These are phyloP conservation scores for Ramaria sp. DNA, from an alignment of 768 basidiomycete genomes.

Conservation along the genomic window DNA sequence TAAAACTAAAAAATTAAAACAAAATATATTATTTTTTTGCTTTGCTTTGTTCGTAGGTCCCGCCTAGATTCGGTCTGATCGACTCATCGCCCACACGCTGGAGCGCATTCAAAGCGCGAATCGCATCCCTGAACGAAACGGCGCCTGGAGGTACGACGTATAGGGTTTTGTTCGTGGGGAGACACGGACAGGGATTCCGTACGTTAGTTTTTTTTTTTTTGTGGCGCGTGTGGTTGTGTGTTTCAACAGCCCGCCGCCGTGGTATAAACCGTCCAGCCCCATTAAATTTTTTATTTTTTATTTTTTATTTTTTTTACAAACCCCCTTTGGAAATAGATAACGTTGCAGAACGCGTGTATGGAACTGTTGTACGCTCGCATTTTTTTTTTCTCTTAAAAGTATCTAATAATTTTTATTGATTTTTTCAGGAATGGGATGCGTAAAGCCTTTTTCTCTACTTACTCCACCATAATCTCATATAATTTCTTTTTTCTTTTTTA, in stretches of 20 bases:
- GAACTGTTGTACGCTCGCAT: conserved; percentile 24
- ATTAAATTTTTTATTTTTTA: too few species aligned
- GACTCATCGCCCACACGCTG: conserved; percentile 41
- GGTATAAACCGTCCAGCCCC: too few species aligned
- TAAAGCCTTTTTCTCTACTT: conserved; percentile 23
- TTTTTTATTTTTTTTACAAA: too few species aligned
- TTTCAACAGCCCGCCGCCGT: too few species aligned
- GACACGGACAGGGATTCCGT: conserved; percentile 73
- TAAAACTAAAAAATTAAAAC: neutral
- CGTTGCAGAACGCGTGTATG: conserved; percentile 49
- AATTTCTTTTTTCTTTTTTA: neutral
- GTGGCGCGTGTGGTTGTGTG: too few species aligned
- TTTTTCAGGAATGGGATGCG: conserved; percentile 46
- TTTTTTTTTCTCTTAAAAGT: neutral
- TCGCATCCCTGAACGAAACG: conserved; percentile 36
- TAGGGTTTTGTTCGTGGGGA: conserved; percentile 54
- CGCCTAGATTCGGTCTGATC: conserved; percentile 45
- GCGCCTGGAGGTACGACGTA: conserved; percentile 31
- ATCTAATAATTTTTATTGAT: neutral
- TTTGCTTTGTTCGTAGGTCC: conserved; percentile 29
- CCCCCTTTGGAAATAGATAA: too few species aligned
- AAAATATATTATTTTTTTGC: neutral
- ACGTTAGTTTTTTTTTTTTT: too few species aligned
- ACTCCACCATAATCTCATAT: neutral
- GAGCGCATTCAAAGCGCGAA: conserved; percentile 28